Evolutionary conservation across 83 land plant species (phyloP), one percentile per base, ranked within the genome.

Genomic region (Picea abies): DNA sequence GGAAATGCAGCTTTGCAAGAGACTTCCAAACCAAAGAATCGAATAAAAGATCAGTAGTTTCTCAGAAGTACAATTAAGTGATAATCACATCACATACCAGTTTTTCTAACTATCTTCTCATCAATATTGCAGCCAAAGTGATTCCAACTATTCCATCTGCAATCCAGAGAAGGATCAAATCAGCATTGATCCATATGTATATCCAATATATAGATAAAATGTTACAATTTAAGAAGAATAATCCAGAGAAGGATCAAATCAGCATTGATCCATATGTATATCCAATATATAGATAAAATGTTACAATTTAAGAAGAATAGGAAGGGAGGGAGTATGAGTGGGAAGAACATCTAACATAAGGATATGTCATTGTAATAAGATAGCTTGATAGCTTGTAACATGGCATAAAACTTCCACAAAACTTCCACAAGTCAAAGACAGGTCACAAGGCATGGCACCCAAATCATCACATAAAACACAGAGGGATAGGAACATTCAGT

Each of bases 141-240:
- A 32, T 32, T 32, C 35, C 35, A 32, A 32, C 35, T 92, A 73
- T 90, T 92, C 94, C 94, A 90, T 47, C 94, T 92, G 86, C 85
- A 80, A 78, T 32, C 12, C 76, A 81, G 14, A 15, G 32, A 22
- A 25, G 69, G 64, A 62, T 15, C 20, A 14, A 62, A 15, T 62
- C 64, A 62, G 3, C 64, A 62, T 15, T 32, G 20, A 62, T 62
- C 20, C 64, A 62, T 15, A 62, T 19, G 19, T 19, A 62, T 14
- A 62, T 62, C 64, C 64, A 62, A 62, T 62, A 14, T 19, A 62
- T 1, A 32, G 35, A 32, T 47, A 44, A 10, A 7, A 47, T 47
- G 49, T 47, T 47, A 47, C 49, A 47, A 47, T 47, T 47, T 9
- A 47, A 47, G 49, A 47, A 47, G 0, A 1, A 29, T 29, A 80